Conservation (phyloP, 148 eudicot species). For the Rhododendron ovatum region DNA sequence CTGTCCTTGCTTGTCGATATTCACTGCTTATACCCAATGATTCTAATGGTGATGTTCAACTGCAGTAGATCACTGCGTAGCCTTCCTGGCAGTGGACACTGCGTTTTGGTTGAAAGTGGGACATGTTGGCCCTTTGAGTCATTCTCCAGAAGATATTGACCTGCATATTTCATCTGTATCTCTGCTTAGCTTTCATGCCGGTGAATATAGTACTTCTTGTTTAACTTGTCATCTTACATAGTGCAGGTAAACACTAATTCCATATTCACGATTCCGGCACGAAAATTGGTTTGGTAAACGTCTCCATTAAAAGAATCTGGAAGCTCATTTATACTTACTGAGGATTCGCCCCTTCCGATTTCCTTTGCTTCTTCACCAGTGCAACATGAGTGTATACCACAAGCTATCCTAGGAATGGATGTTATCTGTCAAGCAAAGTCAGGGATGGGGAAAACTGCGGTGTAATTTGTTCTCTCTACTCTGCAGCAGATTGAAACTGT, state of each 20-base stretch:
- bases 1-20: not conserved
- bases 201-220: not conserved
- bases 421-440: conserved; percentile 60
- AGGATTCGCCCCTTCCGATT: conserved; percentile 35
- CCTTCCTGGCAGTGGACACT: not conserved
- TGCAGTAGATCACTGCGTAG: not conserved
- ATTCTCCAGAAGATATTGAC: not conserved
- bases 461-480: conserved; percentile 52
- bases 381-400: conserved; percentile 64
- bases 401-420: conserved; percentile 62
- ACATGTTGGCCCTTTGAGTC: not conserved
- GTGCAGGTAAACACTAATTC: conserved; percentile 34
- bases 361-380: conserved; percentile 50
- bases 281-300: conserved; percentile 35
- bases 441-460: conserved; percentile 63
- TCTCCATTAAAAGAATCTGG: conserved; percentile 28
- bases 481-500: conserved; percentile 58
- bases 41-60: not conserved
- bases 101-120: not conserved
- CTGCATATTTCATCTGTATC: not conserved
- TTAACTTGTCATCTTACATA: not conserved
- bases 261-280: conserved; percentile 18
- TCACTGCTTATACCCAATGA: not conserved
- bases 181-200: not conserved
- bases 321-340: conserved; percentile 25